A percentile compares a stretch with the other conserved stretches of the same genome.
Evolutionary conservation across 768 basidiomycete genomes (phyloP).

Genomic region (Chalciporus piperatus): DNA sequence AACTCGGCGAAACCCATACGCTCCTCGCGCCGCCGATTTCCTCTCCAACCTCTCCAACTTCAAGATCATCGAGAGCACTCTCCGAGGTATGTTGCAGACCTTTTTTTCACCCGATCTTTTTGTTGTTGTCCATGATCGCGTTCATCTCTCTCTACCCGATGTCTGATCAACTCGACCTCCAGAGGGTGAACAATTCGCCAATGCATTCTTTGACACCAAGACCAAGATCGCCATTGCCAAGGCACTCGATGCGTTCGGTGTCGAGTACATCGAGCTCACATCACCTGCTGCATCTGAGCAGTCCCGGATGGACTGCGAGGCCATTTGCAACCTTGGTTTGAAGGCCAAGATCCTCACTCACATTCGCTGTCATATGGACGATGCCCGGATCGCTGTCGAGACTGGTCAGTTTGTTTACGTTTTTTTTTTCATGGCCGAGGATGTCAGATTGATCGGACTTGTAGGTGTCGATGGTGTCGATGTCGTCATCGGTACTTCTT

Average conservation of each 20-base stretch:
- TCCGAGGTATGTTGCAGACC: conserved; percentile 63
- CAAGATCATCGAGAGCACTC: conserved; percentile 95
- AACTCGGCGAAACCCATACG: conserved; percentile 72
- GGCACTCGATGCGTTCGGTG: conserved; percentile 97
- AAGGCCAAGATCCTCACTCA: conserved; percentile 97
- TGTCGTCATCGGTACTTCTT: conserved; percentile 98
- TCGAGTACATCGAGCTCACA: conserved; percentile 99
- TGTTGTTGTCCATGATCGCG: not conserved
- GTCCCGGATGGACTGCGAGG: conserved; percentile 90
- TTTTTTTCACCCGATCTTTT: not conserved
- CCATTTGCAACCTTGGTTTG: conserved; percentile 97
- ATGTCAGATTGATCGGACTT: not conserved
- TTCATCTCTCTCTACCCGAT: not conserved
- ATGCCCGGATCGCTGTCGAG: conserved; percentile 96
- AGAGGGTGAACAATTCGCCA: conserved; percentile 99
- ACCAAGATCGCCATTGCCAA: conserved; percentile 99
- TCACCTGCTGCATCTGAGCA: conserved; percentile 98
- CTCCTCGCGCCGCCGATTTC: conserved; percentile 88
- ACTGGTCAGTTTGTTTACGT: conserved; percentile 57
- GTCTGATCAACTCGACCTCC: conserved; percentile 14
- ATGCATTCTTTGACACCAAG: conserved; percentile 99
- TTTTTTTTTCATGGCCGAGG: not conserved
- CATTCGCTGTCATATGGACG: conserved; percentile 99
- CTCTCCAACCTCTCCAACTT: conserved; percentile 91
- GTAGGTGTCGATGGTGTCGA: conserved; percentile 97